Base-by-base conservation (phyloP, 768 basidiomycete genomes). In the Tricholoma furcatifolium region DNA sequence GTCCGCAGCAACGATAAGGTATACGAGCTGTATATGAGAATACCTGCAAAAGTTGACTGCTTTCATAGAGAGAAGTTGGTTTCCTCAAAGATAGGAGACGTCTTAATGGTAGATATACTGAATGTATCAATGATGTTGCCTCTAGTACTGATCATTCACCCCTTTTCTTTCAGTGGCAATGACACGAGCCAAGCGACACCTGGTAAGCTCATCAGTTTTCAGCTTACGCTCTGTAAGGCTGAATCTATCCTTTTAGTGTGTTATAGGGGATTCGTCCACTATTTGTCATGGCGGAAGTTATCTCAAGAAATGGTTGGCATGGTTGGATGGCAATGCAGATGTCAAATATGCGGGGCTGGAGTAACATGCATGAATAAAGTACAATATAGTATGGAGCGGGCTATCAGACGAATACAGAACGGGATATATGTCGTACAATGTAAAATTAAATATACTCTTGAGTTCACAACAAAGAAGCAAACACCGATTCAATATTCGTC, bases 261-360 rank as follows among this genome's bases (percentile, higher is more conserved):
- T 99, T 2, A 82, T 99, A 0, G 97, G 97, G 1, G 97, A 99
- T 66, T 95, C 93, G 0, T 88, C 87, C 1, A 98, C 96, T 0
- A 87, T 98, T 3, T 74, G 78, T 30, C 87, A 95, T 61, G 96
- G 96, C 5, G 84, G 91, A 20, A 63, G 74, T 36, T 98, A 90
- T 69, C 70, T 99, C 34, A 92, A 90, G 67, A 81, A 81, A 55
- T 99, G 97, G 97, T 80, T 97, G 60, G 72, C 75, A 3, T 98
- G 93, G 92, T 70, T 98, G 11, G 96, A 98, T 59, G 76, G 76
- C 7, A 84, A 96, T 61, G 94, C 93, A 18, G 95, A 98, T 64
- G 87, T 98, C 15, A 81, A 90, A 59, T 97, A 86, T 69, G 90
- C 88, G 1, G 93, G 87, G 3, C 62, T 80, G 20, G 83, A 85